Evolutionary conservation across 495 filamentous ascomycete species (phyloP), one percentile per base, ranked within the genome.

Genomic region (Hypoxylon intermedium): DNA sequence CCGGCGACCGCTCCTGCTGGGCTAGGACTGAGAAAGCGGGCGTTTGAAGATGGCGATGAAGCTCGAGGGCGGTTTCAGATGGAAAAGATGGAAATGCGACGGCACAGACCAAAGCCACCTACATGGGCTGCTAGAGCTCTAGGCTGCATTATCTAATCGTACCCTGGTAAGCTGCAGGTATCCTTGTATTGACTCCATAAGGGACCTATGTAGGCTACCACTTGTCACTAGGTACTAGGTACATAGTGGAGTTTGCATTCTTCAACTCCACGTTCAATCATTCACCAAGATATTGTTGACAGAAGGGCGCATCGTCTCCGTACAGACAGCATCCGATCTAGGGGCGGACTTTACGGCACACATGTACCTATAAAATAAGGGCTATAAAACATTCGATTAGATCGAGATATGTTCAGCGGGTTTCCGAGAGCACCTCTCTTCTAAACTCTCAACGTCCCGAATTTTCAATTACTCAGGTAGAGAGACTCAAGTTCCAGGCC

Each of bases 41-140:
- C 46, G 61, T 69, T 67, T 69, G 53, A 63, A 26, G 41, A 57
- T 53, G 63, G 33, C 50, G 67, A 69, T 69, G 67, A 69, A 69
- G 61, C 55, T 67, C 33, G 46, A 19, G 16, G 1, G 45, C 33
- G 33, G 61, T 69, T 67, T 69, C 67, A 60, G 58, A 67, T 55
- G 34, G 2, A 49, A 38, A 54, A 40, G 16, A 41, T 41, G 38
- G 16, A 41, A 21, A 38, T 38, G 36, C 13, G 40, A 37, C 15
- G 9, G 44, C 43, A 53, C 28, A 37, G 44, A 48, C 19, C 21
- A 23, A 2, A 15, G 30, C 12, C n/a, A n/a, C n/a, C n/a, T n/a
- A n/a, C n/a, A n/a, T 7, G 11, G 21, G 15, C 15, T 46, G 24
- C 45, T 36, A 21, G 24, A 2, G n/a, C n/a, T 9, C 2, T 11